phyloP scores from a whole-genome alignment of 192 early-diverging fungal species.

The Kappamyces sp. region DNA sequence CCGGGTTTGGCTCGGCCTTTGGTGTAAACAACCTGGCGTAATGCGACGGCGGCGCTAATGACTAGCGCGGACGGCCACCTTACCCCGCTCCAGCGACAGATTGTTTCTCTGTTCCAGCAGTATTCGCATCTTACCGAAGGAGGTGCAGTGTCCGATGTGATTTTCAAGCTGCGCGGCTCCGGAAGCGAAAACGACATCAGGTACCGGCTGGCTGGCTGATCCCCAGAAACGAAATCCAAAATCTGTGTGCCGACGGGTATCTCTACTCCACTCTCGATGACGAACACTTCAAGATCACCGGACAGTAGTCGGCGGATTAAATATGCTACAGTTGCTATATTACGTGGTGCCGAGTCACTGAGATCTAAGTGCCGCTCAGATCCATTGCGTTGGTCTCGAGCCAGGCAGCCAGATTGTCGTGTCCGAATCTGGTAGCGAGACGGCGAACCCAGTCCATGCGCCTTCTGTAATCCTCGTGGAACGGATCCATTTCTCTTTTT shows the following conservation, averaged over 20 bases:
- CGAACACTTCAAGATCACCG: conserved; percentile 49
- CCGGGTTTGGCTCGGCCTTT: too few species aligned
- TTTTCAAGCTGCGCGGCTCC: conserved; percentile 29
- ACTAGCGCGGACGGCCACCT: neutral
- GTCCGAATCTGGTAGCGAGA: too few species aligned
- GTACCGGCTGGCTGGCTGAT: conserved; percentile 11
- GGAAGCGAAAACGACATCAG: conserved; percentile 21
- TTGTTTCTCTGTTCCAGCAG: conserved; percentile 6
- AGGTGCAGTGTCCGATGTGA: conserved; percentile 35
- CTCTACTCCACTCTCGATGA: conserved; percentile 67
- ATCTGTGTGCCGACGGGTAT: conserved; percentile 57
- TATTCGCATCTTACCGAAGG: conserved; percentile 37
- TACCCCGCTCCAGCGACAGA: conserved; percentile 20
- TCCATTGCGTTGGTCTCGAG: too few species aligned
- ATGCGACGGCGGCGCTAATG: neutral
- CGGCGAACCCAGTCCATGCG: too few species aligned
- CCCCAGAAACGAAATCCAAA: conserved; percentile 38
- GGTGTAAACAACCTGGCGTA: neutral
- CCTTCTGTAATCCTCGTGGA: too few species aligned
- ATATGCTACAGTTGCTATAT: too few species aligned
- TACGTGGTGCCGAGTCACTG: too few species aligned
- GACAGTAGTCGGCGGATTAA: conserved; percentile 14
- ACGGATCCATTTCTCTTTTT: too few species aligned
- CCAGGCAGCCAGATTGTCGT: too few species aligned
- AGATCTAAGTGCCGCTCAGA: too few species aligned